A percentile compares a stretch with the other conserved stretches of the same genome.
phyloP scores from a whole-genome alignment of 1,139 yeast species.

The Taphrina pruni region DNA sequence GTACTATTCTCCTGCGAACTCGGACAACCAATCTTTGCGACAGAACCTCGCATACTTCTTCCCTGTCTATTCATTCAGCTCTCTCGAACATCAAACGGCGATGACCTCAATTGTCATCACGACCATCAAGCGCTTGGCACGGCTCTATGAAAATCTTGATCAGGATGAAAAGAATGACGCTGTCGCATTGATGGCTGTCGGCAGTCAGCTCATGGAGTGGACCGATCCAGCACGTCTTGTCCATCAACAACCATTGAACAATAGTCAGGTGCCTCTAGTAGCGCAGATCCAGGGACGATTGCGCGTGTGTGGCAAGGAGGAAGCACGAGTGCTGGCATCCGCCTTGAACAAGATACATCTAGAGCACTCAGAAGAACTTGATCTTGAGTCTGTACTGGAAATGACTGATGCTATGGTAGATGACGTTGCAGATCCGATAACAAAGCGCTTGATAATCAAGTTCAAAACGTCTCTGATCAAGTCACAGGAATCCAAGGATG shows the following conservation, averaged over 20 bases:
- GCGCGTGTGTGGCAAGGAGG: slow-evolving; percentile 59
- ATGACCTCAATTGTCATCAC: slow-evolving; percentile 71
- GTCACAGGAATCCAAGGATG: not conserved
- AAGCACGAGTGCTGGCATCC: slow-evolving; percentile 63
- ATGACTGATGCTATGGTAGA: slow-evolving; percentile 40
- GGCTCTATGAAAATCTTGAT: slow-evolving; percentile 54
- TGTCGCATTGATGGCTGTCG: slow-evolving; percentile 63
- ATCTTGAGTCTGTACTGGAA: slow-evolving; percentile 44
- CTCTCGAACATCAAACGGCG: slow-evolving; percentile 70
- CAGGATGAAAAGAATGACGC: slow-evolving; percentile 52
- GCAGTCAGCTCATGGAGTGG: slow-evolving; percentile 83
- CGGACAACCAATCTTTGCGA: slow-evolving; percentile 68
- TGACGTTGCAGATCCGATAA: slow-evolving; percentile 38
- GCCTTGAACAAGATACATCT: slow-evolving; percentile 59
- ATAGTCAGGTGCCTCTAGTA: slow-evolving; percentile 64
- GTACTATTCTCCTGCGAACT: slow-evolving; percentile 73
- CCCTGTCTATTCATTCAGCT: slow-evolving; percentile 88
- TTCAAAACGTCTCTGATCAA: slow-evolving; percentile 28
- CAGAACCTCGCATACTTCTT: slow-evolving; percentile 87
- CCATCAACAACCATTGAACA: slow-evolving; percentile 54
- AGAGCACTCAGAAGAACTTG: slow-evolving; percentile 47
- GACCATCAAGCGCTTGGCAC: slow-evolving; percentile 64
- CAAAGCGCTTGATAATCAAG: slow-evolving; percentile 27
- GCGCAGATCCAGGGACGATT: slow-evolving; percentile 56
- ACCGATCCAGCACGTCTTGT: slow-evolving; percentile 73